Conservation (phyloP, 2,329 filamentous ascomycete genomes). For the Aureobasidium sp. region DNA sequence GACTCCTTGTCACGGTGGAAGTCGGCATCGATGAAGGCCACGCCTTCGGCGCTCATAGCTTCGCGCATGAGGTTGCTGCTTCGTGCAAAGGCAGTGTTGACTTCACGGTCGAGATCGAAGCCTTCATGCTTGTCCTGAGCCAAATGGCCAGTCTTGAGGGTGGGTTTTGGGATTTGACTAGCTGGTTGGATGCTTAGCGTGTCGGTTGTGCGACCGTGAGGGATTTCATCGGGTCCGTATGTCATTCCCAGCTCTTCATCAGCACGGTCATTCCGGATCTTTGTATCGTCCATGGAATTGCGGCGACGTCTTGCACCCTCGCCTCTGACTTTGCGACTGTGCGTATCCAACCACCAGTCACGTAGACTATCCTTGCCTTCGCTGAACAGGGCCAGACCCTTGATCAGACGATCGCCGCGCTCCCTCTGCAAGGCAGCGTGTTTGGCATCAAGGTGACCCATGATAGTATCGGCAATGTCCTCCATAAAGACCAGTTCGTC, state of each 20-base stretch:
- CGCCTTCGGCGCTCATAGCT: slow-evolving; percentile 37
- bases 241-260: slow-evolving; percentile 17
- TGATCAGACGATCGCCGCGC: slow-evolving; percentile 45
- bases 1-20: slow-evolving; percentile 9
- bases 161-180: background rate
- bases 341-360: slow-evolving; percentile 20
- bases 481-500: slow-evolving; percentile 47
- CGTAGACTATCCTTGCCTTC: slow-evolving; percentile 18
- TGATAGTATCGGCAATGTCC: slow-evolving; percentile 47
- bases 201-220: background rate
- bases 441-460: slow-evolving; percentile 48
- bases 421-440: slow-evolving; percentile 42
- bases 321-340: background rate
- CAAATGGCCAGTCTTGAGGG: background rate
- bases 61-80: slow-evolving; percentile 40
- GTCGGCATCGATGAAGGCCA: slow-evolving; percentile 30
- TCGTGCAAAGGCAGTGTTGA: slow-evolving; percentile 30
- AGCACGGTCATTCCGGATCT: slow-evolving; percentile 7
- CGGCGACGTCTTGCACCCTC: slow-evolving; percentile 9
- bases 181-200: background rate
- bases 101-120: slow-evolving; percentile 12
- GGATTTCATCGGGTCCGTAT: background rate
- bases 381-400: slow-evolving; percentile 42
- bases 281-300: background rate
- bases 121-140: slow-evolving; percentile 19